Base-by-base conservation (phyloP, 257 asterid genomes). In the Paraleonurus japonicus region DNA sequence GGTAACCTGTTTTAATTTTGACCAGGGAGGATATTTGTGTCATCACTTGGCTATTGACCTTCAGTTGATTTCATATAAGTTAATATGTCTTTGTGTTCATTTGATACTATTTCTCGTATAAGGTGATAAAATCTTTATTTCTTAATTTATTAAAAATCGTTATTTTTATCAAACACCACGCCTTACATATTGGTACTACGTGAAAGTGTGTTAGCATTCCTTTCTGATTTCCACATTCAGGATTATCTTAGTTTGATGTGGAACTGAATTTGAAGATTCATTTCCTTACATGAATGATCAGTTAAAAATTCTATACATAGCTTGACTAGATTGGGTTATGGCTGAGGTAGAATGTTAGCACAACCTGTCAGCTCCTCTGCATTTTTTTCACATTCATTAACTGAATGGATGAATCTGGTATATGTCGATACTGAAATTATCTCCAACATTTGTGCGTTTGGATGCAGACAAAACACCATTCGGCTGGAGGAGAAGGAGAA, bases 401-500 rank as follows among this genome's bases (percentile, higher is more conserved):
- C 61, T 28, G 11, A 7, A 75, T 54, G 45, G 26, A 15, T 6
- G 24, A 64, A 16, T 27, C 17, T 48, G 45, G 35, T 19, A 17
- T 62, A 63, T 60, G 45, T 54, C 27, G 58, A 17, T 54, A 61
- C 33, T 55, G 11, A 30, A 62, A 64, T 32, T 48, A 45, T 26
- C 51, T 53, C 62, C 51, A 50, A 77, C 53, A 57, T 63, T 61
- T 51, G 37, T 48, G 59, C 55, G 55, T 70, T 61, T 65, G 72
- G 43, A 62, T 79, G 73, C 89, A 94, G 99, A 87, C 88, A 66
- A 77, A 94, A 94, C 74, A 79, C 96, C 39, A 90, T 89, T 76
- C 85, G 96, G 24, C 96, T 91, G 57, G 99, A 89, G 83, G 99
- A 91, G 92, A 94, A 94, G 84, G 99, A 94, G 85, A 91, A 88